These are phyloP conservation scores for Mycosarcoma maydis DNA, from an alignment of 1,284 basidiomycete species.

Conservation along the genomic window DNA sequence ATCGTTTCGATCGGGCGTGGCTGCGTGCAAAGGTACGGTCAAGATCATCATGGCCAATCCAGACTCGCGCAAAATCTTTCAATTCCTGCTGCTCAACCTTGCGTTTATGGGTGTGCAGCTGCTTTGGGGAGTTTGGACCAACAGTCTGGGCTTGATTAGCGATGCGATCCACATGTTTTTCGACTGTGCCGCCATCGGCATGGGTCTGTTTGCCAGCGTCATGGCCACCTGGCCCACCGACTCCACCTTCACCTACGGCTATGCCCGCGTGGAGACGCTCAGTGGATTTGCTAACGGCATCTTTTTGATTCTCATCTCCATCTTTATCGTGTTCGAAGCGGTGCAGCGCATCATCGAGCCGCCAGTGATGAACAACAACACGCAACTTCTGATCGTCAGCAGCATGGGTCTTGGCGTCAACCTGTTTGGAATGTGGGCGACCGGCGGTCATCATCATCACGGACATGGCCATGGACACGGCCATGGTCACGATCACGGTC, in stretches of 20 bases:
- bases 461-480: slow-evolving; percentile 58
- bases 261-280: slow-evolving; percentile 96
- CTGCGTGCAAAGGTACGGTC: slow-evolving; percentile 68
- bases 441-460: slow-evolving; percentile 72
- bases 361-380: slow-evolving; percentile 93
- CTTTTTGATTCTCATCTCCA: slow-evolving; percentile 93
- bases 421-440: slow-evolving; percentile 98
- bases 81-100: slow-evolving; percentile 93
- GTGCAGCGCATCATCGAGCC: slow-evolving; percentile 94
- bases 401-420: slow-evolving; percentile 90
- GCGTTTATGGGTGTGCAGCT: slow-evolving; percentile 83
- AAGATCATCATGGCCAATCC: slow-evolving; percentile 88
- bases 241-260: slow-evolving; percentile 93
- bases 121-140: slow-evolving; percentile 87
- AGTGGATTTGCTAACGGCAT: slow-evolving; percentile 98
- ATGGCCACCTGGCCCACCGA: slow-evolving; percentile 98
- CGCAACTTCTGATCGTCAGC: slow-evolving; percentile 88
- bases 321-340: slow-evolving; percentile 98
- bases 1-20: slow-evolving; percentile 19
- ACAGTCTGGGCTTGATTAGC: slow-evolving; percentile 93
- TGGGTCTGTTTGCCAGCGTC: slow-evolving; percentile 93
- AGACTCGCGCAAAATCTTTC: slow-evolving; percentile 94
- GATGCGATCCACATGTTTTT: slow-evolving; percentile 99
- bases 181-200: slow-evolving; percentile 95
- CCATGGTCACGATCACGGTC: slow-evolving; percentile 63